Evolutionary conservation across 1,284 basidiomycete genomes (phyloP).

Genomic region (Takashimella tepidaria): DNA sequence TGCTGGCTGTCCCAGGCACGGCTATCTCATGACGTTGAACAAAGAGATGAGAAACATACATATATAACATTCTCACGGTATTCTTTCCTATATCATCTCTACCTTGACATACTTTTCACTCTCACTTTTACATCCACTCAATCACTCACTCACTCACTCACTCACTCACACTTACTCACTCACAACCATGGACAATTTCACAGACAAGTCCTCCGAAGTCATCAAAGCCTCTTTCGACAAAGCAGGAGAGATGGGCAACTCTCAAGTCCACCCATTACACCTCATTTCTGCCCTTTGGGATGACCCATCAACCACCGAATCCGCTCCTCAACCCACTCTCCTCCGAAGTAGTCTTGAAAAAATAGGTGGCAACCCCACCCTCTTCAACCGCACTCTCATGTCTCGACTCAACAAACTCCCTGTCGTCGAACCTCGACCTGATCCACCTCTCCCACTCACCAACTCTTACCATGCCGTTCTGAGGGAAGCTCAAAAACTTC

Average conservation of each 20-base stretch:
- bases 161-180: conserved; percentile 5
- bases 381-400: conserved; percentile 41
- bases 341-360: conserved; percentile 41
- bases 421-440: conserved; percentile 75
- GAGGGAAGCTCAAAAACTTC: conserved; percentile 70
- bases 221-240: conserved; percentile 53
- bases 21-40: no score
- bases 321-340: conserved; percentile 36
- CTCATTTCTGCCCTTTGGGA: conserved; percentile 46
- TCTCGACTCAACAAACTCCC: conserved; percentile 57
- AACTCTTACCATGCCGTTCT: conserved; percentile 62
- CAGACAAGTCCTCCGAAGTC: conserved; percentile 50
- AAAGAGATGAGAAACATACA: no score
- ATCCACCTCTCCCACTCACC: conserved; percentile 63
- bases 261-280: conserved; percentile 48
- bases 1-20: no score
- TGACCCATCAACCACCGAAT: conserved; percentile 18
- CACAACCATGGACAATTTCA: conserved; percentile 48
- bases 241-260: conserved; percentile 45
- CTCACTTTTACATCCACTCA: no score
- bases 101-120: no score
- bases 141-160: background rate
- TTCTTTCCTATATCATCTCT: no score
- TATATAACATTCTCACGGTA: no score
- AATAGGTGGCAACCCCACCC: conserved; percentile 40